Evolutionary conservation across 192 early-diverging fungal genomes (phyloP), one percentile per base, ranked within the genome.

Genomic region (Coemansia brasiliensis): DNA sequence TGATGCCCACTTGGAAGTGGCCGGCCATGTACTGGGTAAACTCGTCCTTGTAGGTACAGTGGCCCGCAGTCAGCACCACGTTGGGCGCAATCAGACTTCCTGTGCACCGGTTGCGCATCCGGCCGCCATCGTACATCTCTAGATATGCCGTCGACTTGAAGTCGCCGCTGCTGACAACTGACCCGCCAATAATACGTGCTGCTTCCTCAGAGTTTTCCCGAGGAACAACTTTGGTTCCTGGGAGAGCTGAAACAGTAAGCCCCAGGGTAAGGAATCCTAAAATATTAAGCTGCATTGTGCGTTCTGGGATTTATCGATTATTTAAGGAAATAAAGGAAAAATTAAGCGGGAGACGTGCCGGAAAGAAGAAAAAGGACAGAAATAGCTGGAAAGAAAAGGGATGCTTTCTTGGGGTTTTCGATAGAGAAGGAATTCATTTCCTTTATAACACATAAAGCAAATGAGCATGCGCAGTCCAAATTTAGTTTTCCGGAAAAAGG

Each of bases 1-100:
- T 54, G 38, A 72, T 57, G 27, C 60, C 61, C 12, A 72, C 63
- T 32, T 56, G 52, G 40, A 69, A 39, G 16, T 72, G 61, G 18
- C 52, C 10, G 2, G 65, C 57, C 2, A 25, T 35, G 58, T 56
- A 59, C 41, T 37, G 27, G 3, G 22, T 39, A 35, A 12, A 52
- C 8, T 52, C 51, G 6, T 17, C 11, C 6, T 25, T 55, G 39
- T 54, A 69, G 3, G 52, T 57, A 37, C 80, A 82, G 51, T 82
- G 80, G 1, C 54, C 74, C 10, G 80, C 80, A 1, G 80, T 82
- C 53, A 82, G 56, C 10, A 82, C 64, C 20, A 69, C 67, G 25
- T 74, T 67, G 16, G 70, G 61, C n/a, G 74, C 61, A 16, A 82
- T 65, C 0, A 82, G 66, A n/a, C 61, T 68, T 22, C 70, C 67